Base-by-base conservation (phyloP, 495 filamentous ascomycete species). In the Penicillium paradoxum region DNA sequence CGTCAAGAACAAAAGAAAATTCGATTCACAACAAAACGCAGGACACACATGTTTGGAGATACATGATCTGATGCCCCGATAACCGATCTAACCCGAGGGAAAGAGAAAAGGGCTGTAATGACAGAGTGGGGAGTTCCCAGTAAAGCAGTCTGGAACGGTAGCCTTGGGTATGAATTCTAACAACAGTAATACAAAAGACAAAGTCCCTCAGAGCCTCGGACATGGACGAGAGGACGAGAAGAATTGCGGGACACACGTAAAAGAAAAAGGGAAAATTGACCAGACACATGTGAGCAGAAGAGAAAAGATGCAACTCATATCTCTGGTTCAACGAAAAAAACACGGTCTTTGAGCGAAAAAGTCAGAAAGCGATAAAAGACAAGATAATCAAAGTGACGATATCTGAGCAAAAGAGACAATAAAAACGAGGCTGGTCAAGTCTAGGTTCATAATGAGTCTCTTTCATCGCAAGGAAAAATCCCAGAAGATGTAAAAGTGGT, bases 161-260 rank as follows among this genome's bases (percentile, higher is more conserved):
- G 49, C 51, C 42, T 15, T 21, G 51, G 51, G 51, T 53, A 53
- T 53, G 51, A 53, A 53, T 46, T 53, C 51, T 53, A 53, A 47
- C 43, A 45, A 53, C 51, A 46, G 41, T 53, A 45, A 42, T 47
- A 53, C 51, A 52, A 30, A 27, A 32, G 14, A 44, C 25, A 27
- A 40, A 19, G 22, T 19, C 32, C 34, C 34, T 24, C 44, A 11
- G 29, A 3, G 8, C 41, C 25, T 33, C 18, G 36, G 42, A 14
- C 8, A 25, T 33, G 21, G 18, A 8, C 14, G 45, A 25, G 45
- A 25, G 44, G 25, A 17, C 3, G 5, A 15, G 29, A 19, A 15
- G 7, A 27, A 7, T 27, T 27, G 3, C n/a, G 11, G 6, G 25
- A 27, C 4, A 8, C 25, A 27, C 4, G 21, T 3, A 40, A 10